Base-by-base conservation (phyloP, 2,329 filamentous ascomycete genomes). In the Trichoderma harzianum region DNA sequence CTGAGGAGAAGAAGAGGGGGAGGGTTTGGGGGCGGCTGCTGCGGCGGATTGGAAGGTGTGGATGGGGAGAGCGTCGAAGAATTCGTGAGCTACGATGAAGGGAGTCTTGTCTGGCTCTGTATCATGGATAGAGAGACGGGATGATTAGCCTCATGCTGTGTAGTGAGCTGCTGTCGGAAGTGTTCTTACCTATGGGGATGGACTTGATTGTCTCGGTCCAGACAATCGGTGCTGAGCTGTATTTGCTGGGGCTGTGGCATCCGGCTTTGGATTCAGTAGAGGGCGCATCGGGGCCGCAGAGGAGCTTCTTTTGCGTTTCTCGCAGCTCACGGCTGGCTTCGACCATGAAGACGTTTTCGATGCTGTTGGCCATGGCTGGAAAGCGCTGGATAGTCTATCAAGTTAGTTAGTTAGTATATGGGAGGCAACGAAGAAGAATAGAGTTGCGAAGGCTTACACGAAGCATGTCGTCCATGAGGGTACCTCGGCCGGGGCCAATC, bases 31-130 rank as follows among this genome's bases (percentile, higher is more conserved):
- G 3, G 60, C 72, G 79, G 77, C 72, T 32, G 84, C 80, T 7
- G 82, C 79, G 65, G 95, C 87, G 16, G 93, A 92, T 81, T 98
- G 92, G 80, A 99, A 99, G 73, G 93, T 91, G 80, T 99, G 95
- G 76, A 99, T 98, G 39, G 96, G 96, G 0, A 99, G 90, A 3
- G 96, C 96, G 77, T 99, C 96, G 83, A 99, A 99, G 86, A 99
- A 98, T 80, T 99, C 96, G 80, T 99, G 96, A 5, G 96, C 96
- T 63, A 98, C 89, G 73, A 99, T 97, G 81, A 98, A 97, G 1
- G 96, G 95, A 26, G 91, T 93, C 78, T 92, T 93, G 73, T 87
- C 86, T 26, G 89, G 82, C 73, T 89, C 90, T 91, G 75, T 28
- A 43, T 39, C 16, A n/a, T 7, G 24, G 2, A 2, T n/a, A 21